Evolutionary conservation across 2,329 filamentous ascomycete species (phyloP).

Genomic region (Aureobasidium sp.): DNA sequence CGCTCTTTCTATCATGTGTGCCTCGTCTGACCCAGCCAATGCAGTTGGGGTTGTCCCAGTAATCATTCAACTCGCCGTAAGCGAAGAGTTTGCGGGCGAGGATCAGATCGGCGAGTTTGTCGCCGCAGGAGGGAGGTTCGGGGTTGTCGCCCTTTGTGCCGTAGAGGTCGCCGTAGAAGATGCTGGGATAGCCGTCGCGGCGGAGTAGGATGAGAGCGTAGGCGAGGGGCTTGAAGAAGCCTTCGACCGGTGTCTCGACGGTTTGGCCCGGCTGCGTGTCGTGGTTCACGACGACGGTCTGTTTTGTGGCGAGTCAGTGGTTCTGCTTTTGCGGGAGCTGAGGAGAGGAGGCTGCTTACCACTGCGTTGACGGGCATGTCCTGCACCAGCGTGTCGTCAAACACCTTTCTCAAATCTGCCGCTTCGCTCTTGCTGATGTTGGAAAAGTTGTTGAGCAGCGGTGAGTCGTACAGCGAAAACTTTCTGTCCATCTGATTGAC

Average conservation of each 20-base stretch:
- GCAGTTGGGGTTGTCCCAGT: slow-evolving; percentile 54
- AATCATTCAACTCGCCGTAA: slow-evolving; percentile 57
- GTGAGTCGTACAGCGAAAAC: slow-evolving; percentile 54
- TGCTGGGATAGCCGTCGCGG: slow-evolving; percentile 54
- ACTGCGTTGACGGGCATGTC: slow-evolving; percentile 50
- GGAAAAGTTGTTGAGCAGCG: slow-evolving; percentile 62
- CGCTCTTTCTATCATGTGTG: slow-evolving; percentile 42
- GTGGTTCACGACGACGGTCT: slow-evolving; percentile 63
- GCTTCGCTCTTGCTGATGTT: slow-evolving; percentile 31
- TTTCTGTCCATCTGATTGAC: slow-evolving; percentile 39
- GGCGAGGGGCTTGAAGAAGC: slow-evolving; percentile 64
- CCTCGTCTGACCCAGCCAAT: slow-evolving; percentile 54
- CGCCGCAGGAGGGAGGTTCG: slow-evolving; percentile 38
- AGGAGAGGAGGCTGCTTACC: slow-evolving; percentile 5
- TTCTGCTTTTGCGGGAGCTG: not conserved
- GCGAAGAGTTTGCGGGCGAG: slow-evolving; percentile 58
- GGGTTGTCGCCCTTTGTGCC: slow-evolving; percentile 50
- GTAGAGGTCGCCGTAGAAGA: slow-evolving; percentile 67
- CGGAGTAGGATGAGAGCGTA: slow-evolving; percentile 66
- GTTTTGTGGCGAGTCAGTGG: not conserved
- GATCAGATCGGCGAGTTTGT: slow-evolving; percentile 49
- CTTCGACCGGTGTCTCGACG: slow-evolving; percentile 55
- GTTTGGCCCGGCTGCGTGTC: slow-evolving; percentile 61
- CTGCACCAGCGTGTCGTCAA: slow-evolving; percentile 54
- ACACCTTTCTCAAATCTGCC: slow-evolving; percentile 53